Conservation (phyloP, 1,139 yeast species). For the Blastobotrys ciferrii region DNA sequence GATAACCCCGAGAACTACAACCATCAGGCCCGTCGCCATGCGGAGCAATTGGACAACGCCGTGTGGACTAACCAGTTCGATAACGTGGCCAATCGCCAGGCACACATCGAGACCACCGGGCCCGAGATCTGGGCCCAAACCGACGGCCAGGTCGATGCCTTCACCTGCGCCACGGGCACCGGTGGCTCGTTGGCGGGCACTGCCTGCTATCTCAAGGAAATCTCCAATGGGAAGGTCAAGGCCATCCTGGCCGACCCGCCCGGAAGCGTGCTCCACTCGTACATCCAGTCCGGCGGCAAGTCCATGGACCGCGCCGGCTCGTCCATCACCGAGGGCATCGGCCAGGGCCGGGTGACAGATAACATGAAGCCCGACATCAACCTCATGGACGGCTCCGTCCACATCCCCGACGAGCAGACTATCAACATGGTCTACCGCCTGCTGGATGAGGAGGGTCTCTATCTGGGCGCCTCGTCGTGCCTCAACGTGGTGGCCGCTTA, state of each 20-base stretch:
- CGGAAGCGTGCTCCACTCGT: conserved; percentile 80
- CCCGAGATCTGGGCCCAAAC: conserved; percentile 93
- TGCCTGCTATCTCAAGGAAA: conserved; percentile 69
- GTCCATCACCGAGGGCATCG: conserved; percentile 93
- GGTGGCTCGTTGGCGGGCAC: conserved; percentile 90
- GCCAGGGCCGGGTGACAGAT: conserved; percentile 88
- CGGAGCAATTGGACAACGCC: conserved; percentile 68
- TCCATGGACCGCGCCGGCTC: conserved; percentile 65
- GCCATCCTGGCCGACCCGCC: conserved; percentile 88
- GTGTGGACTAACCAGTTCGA: conserved; percentile 94
- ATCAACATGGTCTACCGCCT: conserved; percentile 80
- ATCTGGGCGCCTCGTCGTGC: conserved; percentile 86
- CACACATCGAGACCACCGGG: conserved; percentile 89
- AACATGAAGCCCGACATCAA: conserved; percentile 73
- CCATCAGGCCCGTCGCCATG: conserved; percentile 82
- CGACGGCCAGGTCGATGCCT: conserved; percentile 75
- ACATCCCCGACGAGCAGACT: conserved; percentile 68
- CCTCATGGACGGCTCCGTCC: conserved; percentile 70
- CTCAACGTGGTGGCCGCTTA: conserved; percentile 81
- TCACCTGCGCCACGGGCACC: conserved; percentile 87
- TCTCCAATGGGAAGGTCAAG: conserved; percentile 56
- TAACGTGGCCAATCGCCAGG: conserved; percentile 80
- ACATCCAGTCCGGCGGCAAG: conserved; percentile 64
- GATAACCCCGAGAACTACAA: conserved; percentile 80
- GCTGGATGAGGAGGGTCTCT: conserved; percentile 85